A percentile compares a stretch with the other conserved stretches of the same genome.
Conservation (phyloP, 345 rosid species). For the Alliaria petiolata region DNA sequence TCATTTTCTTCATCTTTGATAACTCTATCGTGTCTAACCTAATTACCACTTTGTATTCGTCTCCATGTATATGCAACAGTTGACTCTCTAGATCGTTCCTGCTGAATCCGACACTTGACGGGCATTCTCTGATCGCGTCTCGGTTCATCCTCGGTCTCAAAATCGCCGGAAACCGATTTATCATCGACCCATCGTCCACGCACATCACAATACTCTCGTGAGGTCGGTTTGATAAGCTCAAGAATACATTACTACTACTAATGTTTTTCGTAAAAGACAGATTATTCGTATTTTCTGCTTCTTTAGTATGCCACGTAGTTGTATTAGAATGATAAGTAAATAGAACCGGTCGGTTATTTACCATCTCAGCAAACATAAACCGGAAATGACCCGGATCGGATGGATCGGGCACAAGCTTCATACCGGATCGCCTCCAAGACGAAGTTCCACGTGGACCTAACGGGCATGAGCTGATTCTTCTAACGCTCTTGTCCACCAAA, state of each 20-base stretch:
- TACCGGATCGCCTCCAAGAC: conserved; percentile 73
- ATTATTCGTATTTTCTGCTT: conserved; percentile 31
- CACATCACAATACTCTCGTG: conserved; percentile 41
- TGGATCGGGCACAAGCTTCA: conserved; percentile 43
- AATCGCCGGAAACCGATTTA: conserved; percentile 24
- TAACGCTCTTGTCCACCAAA: conserved; percentile 39
- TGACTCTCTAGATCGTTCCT: conserved; percentile 22
- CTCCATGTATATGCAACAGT: conserved; percentile 52
- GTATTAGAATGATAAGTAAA: conserved; percentile 47
- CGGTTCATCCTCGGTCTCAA: conserved; percentile 39
- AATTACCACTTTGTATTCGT: conserved; percentile 50
- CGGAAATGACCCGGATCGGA: conserved; percentile 45
- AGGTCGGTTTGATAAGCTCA: conserved; percentile 47
- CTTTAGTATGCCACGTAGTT: conserved; percentile 43
- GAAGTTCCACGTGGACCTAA: conserved; percentile 81
- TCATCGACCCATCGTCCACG: conserved; percentile 17
- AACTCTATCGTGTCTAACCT: conserved; percentile 27
- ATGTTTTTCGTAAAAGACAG: not conserved
- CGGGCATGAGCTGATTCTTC: conserved; percentile 59
- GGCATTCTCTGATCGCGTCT: conserved; percentile 10
- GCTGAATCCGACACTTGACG: conserved; percentile 26
- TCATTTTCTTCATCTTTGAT: conserved; percentile 17
- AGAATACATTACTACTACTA: conserved; percentile 36
- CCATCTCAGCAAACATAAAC: conserved; percentile 63
- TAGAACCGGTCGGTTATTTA: conserved; percentile 45